Base-by-base conservation (phyloP, 495 filamentous ascomycete species). In the Podospora pseudopauciseta region DNA sequence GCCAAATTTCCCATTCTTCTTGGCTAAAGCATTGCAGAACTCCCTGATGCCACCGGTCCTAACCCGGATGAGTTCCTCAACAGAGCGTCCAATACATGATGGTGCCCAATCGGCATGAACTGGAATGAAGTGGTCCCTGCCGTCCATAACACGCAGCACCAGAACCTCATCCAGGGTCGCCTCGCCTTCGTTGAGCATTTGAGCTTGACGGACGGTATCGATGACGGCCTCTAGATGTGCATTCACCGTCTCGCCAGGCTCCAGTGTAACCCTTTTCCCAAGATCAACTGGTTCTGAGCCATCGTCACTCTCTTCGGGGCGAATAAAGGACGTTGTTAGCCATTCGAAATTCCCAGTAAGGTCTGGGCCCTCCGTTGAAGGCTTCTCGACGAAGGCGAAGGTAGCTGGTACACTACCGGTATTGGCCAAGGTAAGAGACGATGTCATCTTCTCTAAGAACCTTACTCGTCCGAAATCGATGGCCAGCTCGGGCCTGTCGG, bases 101-200 rank as follows among this genome's bases (percentile, higher is more conserved):
- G 88, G 92, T 3, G 88, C 78, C 95, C 95, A 99, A 0, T 81
- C 78, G 0, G 87, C 94, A 3, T 83, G 85, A 7, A 96, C 82
- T 1, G 93, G 88, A 60, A 99, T 86, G 75, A 99, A 99, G 76
- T 97, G 90, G 69, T 99, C 95, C 62, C 92, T 85, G 2, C 95
- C 95, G 60, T 89, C 86, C 9, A 86, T 84, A 9, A 98, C 91
- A 11, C 93, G 89, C n/a, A 99, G 85, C 5, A 99, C 88, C 27
- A 98, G 81, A 9, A 97, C 89, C 72, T 98, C 94, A 67, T 96
- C 93, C 1, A 97, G 81, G 7, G 82, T 82, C 4, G 81, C 72
- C 20, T 83, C 79, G 11, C 85, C 86, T 32, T 89, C 82, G 71
- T 97, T 97, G n/a, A 98, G 83, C 9, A 80, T 77, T 19, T 86